Conservation (phyloP, 2,329 filamentous ascomycete species). For the Lojkania enalia region DNA sequence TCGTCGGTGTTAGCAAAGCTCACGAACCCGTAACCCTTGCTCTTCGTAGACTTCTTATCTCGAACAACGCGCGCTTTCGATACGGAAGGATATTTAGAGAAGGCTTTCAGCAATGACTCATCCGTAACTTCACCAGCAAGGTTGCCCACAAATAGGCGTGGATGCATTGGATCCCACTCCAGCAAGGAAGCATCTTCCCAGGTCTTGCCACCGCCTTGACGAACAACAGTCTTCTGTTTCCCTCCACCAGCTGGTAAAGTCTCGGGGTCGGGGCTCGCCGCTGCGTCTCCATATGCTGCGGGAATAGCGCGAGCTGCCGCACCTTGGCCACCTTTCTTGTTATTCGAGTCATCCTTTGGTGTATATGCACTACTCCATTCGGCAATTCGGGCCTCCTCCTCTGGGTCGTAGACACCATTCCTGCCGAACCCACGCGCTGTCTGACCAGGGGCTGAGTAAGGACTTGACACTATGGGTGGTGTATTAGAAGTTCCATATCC, state of each 20-base stretch:
- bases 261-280: constrained; percentile 49
- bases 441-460: constrained; percentile 69
- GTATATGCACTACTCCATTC: constrained; percentile 94
- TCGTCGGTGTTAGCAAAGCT: constrained; percentile 95
- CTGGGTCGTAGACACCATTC: constrained; percentile 63
- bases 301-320: constrained; percentile 43
- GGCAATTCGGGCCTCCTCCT: constrained; percentile 88
- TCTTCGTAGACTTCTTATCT: constrained; percentile 95
- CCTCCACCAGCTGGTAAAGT: constrained; percentile 52
- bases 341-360: constrained; percentile 59
- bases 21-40: constrained; percentile 94
- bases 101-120: constrained; percentile 92
- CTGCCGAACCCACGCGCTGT: constrained; percentile 38
- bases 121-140: constrained; percentile 96
- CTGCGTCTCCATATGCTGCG: constrained; percentile 40
- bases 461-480: constrained; percentile 74
- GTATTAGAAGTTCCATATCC: constrained; percentile 38
- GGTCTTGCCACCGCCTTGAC: constrained; percentile 85
- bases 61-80: constrained; percentile 92
- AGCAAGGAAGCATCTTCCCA: constrained; percentile 89
- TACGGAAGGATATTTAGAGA: constrained; percentile 82
- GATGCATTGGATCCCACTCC: constrained; percentile 94
- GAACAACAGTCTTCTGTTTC: constrained; percentile 83
- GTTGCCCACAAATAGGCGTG: constrained; percentile 95
- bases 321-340: constrained; percentile 48